phyloP scores from a whole-genome alignment of 140 eudicot genomes.

The Flaveria floridana region DNA sequence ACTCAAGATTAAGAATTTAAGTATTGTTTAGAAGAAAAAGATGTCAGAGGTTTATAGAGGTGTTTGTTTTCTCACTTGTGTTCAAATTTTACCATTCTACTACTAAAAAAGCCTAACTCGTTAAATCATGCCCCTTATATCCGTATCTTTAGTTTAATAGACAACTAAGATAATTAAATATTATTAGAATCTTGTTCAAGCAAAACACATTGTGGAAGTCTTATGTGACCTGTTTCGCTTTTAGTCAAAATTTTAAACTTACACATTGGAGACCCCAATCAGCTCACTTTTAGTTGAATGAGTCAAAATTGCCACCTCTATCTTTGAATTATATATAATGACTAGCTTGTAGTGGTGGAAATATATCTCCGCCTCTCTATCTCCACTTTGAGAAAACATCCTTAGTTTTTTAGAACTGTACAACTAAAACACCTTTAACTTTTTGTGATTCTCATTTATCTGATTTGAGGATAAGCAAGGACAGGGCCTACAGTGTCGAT shows the following conservation, averaged over 20 bases:
- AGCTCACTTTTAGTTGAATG: background rate
- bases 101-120: background rate
- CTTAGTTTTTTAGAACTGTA: background rate
- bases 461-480: conserved; percentile 1
- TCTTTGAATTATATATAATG: background rate
- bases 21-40: conserved; percentile 6
- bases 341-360: background rate
- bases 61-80: background rate
- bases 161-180: background rate
- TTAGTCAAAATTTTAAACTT: background rate
- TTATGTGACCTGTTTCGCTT: background rate
- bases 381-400: background rate
- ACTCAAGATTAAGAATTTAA: background rate
- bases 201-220: background rate
- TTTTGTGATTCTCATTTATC: background rate
- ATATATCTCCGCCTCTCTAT: background rate
- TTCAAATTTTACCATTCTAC: background rate
- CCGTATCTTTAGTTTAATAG: background rate
- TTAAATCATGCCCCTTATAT: background rate
- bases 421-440: background rate
- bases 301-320: background rate
- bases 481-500: background rate
- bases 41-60: conserved; percentile 1
- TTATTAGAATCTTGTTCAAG: background rate
- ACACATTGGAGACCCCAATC: background rate